Percentiles rank a stretch among this genome's conserved stretches.
These are phyloP conservation scores for Aspergillus sp. DNA, from an alignment of 2,329 filamentous ascomycete species.

Conservation along the genomic window DNA sequence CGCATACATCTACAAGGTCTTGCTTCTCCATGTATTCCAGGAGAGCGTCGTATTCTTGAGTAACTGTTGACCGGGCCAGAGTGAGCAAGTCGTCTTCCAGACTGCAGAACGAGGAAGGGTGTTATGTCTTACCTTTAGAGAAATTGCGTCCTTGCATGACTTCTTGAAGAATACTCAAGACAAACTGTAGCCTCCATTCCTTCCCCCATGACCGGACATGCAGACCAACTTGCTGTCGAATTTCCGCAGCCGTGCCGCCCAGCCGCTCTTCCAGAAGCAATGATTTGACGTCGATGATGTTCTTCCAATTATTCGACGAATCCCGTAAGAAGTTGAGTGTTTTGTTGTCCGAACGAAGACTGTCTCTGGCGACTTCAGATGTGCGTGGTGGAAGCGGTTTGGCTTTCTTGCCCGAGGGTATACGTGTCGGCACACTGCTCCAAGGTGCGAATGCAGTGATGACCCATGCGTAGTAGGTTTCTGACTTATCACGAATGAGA, in stretches of 20 bases:
- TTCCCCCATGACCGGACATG: constrained; percentile 30
- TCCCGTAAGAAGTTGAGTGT: constrained; percentile 61
- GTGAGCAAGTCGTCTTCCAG: not conserved
- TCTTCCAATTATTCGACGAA: constrained; percentile 54
- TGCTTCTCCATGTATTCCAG: constrained; percentile 46
- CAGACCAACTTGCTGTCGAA: constrained; percentile 31
- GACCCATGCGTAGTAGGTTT: constrained; percentile 68
- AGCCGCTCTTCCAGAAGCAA: constrained; percentile 21
- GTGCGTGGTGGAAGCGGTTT: constrained; percentile 55
- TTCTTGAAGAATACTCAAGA: constrained; percentile 36
- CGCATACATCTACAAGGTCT: constrained; percentile 46
- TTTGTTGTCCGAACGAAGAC: constrained; percentile 73
- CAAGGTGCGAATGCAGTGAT: constrained; percentile 71
- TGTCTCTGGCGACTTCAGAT: constrained; percentile 63
- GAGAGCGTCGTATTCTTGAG: constrained; percentile 49
- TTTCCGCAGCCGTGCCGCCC: constrained; percentile 24
- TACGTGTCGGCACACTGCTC: constrained; percentile 44
- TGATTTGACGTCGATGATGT: constrained; percentile 58
- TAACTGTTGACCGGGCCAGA: constrained; percentile 26
- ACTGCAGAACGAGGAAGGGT: not conserved
- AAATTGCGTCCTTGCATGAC: constrained; percentile 27
- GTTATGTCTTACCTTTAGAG: constrained; percentile 19
- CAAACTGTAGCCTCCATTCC: constrained; percentile 35
- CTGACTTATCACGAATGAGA: constrained; percentile 58
- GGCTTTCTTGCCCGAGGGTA: constrained; percentile 34